A percentile compares a stretch with the other conserved stretches of the same genome.
Evolutionary conservation across 1,284 basidiomycete genomes (phyloP).

Genomic region (Pyrrhoderma lamaoense): DNA sequence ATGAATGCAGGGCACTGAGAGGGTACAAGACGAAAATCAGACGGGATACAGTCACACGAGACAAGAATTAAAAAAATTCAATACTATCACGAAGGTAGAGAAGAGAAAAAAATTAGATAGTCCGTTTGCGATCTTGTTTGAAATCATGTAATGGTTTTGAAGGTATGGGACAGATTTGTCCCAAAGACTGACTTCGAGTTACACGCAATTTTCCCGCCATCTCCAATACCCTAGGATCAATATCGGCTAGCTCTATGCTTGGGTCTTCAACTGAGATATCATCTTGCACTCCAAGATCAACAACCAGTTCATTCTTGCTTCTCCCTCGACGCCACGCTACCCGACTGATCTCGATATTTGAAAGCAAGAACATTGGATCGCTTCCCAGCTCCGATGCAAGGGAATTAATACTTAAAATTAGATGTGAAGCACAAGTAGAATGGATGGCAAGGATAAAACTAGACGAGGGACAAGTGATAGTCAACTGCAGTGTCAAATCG

Average conservation of each 20-base stretch:
- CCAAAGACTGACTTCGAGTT: neutral
- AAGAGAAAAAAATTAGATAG: neutral
- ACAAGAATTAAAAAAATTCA: too few relatives aligned
- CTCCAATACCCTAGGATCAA: conserved; percentile 2
- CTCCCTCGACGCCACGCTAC: conserved; percentile 24
- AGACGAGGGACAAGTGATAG: neutral
- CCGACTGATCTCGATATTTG: conserved; percentile 27
- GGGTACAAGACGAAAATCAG: too few relatives aligned
- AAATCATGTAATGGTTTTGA: neutral
- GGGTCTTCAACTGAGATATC: neutral
- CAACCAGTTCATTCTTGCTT: conserved; percentile 24
- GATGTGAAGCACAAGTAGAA: conserved; percentile 26
- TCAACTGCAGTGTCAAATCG: neutral
- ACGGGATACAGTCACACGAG: too few relatives aligned
- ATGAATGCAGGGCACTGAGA: too few relatives aligned
- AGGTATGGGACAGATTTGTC: neutral
- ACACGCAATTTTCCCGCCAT: neutral
- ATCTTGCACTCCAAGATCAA: conserved; percentile 20
- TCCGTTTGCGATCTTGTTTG: neutral
- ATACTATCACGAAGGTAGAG: neutral
- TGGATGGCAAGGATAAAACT: conserved; percentile 22
- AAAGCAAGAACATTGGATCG: conserved; percentile 26
- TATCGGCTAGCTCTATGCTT: conserved; percentile 3
- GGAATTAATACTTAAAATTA: conserved; percentile 28
- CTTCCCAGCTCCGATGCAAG: conserved; percentile 26